Base-by-base conservation (phyloP, 352 stramenopile species). In the Phytopythium montanum region DNA sequence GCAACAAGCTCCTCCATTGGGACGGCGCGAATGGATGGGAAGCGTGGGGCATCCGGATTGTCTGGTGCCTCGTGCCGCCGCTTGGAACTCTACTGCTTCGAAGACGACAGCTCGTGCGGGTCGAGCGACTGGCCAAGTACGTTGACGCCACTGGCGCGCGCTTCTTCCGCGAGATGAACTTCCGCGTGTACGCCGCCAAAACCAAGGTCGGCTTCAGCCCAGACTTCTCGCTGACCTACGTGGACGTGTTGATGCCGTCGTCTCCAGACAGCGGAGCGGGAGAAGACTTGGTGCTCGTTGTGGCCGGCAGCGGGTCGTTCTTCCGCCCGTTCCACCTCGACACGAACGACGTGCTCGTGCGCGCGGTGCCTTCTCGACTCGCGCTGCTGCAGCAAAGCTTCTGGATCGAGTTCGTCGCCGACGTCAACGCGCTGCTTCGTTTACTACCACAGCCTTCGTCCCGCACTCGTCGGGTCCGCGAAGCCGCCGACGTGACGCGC, bases 391-490 rank as follows among this genome's bases (percentile, higher is more conserved):
- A 92, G 25, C 80, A 95, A 46, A 72, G 76, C 46, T 92, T 91
- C 50, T 95, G 86, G 86, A 90, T 94, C 60, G 79, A 92, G 49
- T 94, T 93, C 60, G 69, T 92, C 16, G 84, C 79, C 3, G 78
- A 82, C 3, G 62, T 88, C 14, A 94, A 95, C 60, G 36, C 23
- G 36, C 53, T 59, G 26, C 53, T 59, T 4, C 53, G 53, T 16
- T 36, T 59, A 10, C 46, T 95, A 31, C 72, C 84, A 13, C 83
- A 90, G 45, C 72, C 80, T n/a, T 77, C 74, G 9, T 84, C 77
- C 0, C 25, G 44, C 9, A 21, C 66, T 38, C 73, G 71, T 28
- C 71, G 80, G 44, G 63, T 76, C 26, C 50, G 28, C 0, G 68
- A 79, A 28, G 76, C 73, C 4, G 61, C 51, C 4, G 51, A 65